These are phyloP conservation scores for Aphanomyces stellatus DNA, from an alignment of 352 stramenopile species.

Conservation along the genomic window DNA sequence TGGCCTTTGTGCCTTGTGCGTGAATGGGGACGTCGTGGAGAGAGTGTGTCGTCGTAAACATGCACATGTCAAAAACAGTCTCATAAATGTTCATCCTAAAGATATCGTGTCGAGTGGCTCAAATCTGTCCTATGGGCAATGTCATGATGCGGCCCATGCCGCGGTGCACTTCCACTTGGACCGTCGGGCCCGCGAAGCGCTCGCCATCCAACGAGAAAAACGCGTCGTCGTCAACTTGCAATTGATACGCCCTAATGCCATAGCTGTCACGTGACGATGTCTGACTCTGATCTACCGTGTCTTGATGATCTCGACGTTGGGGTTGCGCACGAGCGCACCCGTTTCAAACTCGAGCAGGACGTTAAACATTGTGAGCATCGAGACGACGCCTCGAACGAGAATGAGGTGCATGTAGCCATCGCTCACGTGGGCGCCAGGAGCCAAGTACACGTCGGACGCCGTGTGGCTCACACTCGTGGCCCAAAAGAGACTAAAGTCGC, in stretches of 20 bases:
- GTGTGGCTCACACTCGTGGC: conserved; percentile 46
- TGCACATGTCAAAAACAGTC: neutral
- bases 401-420: conserved; percentile 60
- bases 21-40: no score
- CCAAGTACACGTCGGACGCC: conserved; percentile 35
- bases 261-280: neutral
- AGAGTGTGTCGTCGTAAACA: no score
- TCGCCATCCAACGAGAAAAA: conserved; percentile 59
- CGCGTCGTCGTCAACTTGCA: conserved; percentile 29
- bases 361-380: conserved; percentile 21
- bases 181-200: conserved; percentile 33
- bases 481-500: conserved; percentile 54
- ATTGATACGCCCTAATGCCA: conserved; percentile 34
- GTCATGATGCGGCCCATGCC: conserved; percentile 37
- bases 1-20: no score
- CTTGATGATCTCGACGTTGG: conserved; percentile 41
- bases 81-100: conserved; percentile 1
- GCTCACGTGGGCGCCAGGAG: conserved; percentile 34
- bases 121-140: neutral
- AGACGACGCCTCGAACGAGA: conserved; percentile 30
- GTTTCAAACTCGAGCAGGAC: conserved; percentile 50
- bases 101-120: neutral
- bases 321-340: conserved; percentile 33
- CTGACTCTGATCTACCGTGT: conserved; percentile 21
- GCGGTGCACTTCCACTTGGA: conserved; percentile 44